phyloP scores from a whole-genome alignment of 192 early-diverging fungal species.

The Backusella morwellensis region DNA sequence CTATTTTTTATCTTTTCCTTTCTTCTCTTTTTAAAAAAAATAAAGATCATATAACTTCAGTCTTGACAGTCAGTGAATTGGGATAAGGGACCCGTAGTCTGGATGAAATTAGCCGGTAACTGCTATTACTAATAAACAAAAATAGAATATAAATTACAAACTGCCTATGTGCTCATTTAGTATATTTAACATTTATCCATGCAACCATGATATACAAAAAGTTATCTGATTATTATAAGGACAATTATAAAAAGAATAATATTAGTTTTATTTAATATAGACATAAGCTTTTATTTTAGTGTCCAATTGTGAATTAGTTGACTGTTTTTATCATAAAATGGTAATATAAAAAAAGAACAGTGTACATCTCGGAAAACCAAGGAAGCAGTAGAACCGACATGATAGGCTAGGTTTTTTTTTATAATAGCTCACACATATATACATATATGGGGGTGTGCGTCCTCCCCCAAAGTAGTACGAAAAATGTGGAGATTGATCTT shows the following conservation, averaged over 20 bases:
- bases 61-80: not conserved
- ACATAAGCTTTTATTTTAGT: not conserved
- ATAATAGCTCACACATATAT: constrained; percentile 1
- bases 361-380: not conserved
- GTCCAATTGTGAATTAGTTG: not conserved
- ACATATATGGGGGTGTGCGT: not conserved
- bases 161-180: not conserved
- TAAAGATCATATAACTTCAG: not conserved
- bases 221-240: not conserved
- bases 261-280: not conserved
- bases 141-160: not conserved
- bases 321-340: not conserved
- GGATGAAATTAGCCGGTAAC: not conserved
- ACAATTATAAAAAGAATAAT: not conserved
- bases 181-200: not conserved
- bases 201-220: not conserved
- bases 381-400: not conserved
- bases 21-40: not conserved
- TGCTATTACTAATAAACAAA: not conserved
- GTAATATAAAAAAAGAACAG: not conserved
- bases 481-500: constrained; percentile 6
- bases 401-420: constrained; percentile 5
- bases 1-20: not conserved
- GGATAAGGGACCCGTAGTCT: not conserved
- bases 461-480: not conserved